Evolutionary conservation across 1,284 basidiomycete species (phyloP).

Genomic region (Cryptococcus sp.): DNA sequence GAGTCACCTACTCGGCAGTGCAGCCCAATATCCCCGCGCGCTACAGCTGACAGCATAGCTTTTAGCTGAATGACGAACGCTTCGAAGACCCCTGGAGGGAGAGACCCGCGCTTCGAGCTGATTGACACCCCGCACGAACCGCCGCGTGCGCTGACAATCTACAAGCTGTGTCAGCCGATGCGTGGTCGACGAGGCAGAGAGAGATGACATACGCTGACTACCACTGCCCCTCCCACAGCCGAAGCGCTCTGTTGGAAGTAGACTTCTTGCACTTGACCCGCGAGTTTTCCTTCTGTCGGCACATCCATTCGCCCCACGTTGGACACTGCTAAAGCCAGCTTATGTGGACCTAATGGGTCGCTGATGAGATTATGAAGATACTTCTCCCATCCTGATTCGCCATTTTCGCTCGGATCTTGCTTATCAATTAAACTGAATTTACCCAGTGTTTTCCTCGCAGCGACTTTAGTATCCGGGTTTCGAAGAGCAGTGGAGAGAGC

Average conservation of each 20-base stretch:
- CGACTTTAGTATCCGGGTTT: neutral
- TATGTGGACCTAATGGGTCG: conserved; percentile 9
- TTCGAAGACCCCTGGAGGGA: conserved; percentile 9
- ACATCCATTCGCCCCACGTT: conserved; percentile 13
- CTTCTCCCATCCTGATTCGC: conserved; percentile 7
- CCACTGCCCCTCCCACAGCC: conserved; percentile 9
- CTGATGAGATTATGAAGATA: conserved; percentile 4
- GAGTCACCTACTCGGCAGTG: neutral
- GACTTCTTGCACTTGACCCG: conserved; percentile 10
- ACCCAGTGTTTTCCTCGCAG: conserved; percentile 4
- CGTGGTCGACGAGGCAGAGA: too few relatives aligned
- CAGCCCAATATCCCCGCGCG: conserved; percentile 6
- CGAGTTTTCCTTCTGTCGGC: conserved; percentile 5
- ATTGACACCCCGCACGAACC: conserved; percentile 4
- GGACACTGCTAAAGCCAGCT: conserved; percentile 10
- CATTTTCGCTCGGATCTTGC: neutral
- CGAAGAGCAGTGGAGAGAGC: neutral
- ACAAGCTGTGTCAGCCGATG: neutral
- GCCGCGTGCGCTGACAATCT: conserved; percentile 12
- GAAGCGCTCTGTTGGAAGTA: conserved; percentile 11
- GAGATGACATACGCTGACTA: conserved; percentile 8
- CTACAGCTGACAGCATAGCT: conserved; percentile 4
- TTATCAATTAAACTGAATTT: conserved; percentile 6
- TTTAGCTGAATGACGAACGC: conserved; percentile 4
- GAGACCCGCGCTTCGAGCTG: conserved; percentile 8